These are phyloP conservation scores for Claviceps spartinae DNA, from an alignment of 2,329 filamentous ascomycete genomes.

Conservation along the genomic window DNA sequence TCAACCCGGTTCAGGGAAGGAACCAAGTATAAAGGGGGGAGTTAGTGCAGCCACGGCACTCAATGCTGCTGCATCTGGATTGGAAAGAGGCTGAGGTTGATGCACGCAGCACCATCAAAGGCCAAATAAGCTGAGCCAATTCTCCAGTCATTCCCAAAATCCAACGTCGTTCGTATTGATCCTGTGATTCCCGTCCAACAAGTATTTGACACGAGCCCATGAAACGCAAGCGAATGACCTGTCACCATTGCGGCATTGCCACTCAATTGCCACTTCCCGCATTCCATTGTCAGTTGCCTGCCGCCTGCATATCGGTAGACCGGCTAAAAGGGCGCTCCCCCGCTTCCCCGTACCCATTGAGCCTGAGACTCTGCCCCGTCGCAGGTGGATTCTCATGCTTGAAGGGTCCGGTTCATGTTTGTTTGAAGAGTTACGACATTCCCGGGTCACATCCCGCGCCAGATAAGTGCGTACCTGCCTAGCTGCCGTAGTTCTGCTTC, in stretches of 20 bases:
- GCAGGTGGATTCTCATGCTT: too few species aligned
- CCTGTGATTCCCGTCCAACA: not conserved
- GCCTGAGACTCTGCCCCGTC: too few species aligned
- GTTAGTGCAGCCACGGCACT: not conserved
- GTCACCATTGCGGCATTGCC: not conserved
- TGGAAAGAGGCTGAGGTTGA: not conserved
- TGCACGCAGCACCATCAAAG: not conserved
- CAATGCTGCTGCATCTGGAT: not conserved
- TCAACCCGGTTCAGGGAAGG: not conserved
- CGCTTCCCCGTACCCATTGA: too few species aligned
- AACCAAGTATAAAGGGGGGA: not conserved
- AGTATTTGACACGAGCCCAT: not conserved
- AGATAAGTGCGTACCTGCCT: too few species aligned
- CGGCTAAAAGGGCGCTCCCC: not conserved
- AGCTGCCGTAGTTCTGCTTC: too few species aligned
- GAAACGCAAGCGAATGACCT: not conserved
- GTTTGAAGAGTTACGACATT: too few species aligned
- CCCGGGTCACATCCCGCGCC: too few species aligned
- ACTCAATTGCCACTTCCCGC: not conserved
- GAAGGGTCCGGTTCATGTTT: too few species aligned
- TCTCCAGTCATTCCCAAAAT: not conserved
- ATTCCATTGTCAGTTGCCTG: not conserved
- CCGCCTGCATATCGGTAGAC: not conserved
- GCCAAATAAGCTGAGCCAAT: not conserved
- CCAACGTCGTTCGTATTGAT: not conserved